Conservation (phyloP, 1,284 basidiomycete genomes). For the Salmacisia buchloeana region DNA sequence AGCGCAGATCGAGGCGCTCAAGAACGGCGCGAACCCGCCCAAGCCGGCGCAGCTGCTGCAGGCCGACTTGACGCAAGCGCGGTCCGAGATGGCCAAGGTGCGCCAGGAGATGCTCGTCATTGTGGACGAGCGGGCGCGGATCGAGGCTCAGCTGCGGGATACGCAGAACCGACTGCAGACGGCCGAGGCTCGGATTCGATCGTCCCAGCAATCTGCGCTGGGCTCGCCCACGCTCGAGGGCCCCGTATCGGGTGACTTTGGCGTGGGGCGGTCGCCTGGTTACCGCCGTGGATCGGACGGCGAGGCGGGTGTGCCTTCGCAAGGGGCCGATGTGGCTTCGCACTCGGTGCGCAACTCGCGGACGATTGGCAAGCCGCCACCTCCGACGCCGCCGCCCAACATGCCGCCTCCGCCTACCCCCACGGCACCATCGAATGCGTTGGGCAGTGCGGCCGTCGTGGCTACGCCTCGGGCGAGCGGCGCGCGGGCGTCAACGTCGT, state of each 20-base stretch:
- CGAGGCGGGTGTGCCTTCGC: neutral
- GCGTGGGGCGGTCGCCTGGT: neutral
- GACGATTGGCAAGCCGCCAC: slow-evolving; percentile 67
- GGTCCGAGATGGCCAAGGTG: slow-evolving; percentile 60
- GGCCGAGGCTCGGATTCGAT: neutral
- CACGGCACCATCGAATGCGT: neutral
- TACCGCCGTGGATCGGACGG: neutral
- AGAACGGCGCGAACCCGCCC: slow-evolving; percentile 55
- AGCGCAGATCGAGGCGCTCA: slow-evolving; percentile 37
- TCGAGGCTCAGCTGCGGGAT: slow-evolving; percentile 33
- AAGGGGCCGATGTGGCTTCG: no score
- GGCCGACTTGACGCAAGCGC: slow-evolving; percentile 50
- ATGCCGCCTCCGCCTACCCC: slow-evolving; percentile 66
- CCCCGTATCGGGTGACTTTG: slow-evolving; percentile 10
- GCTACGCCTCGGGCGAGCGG: slow-evolving; percentile 20
- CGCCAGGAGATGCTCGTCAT: slow-evolving; percentile 26
- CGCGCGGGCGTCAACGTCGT: slow-evolving; percentile 29
- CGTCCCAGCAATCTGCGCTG: neutral
- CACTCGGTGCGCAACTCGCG: neutral
- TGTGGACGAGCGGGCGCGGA: slow-evolving; percentile 11
- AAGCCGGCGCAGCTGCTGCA: slow-evolving; percentile 67
- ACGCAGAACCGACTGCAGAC: slow-evolving; percentile 1
- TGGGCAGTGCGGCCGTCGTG: neutral
- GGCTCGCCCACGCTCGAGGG: slow-evolving; percentile 18
- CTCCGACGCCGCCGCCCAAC: slow-evolving; percentile 78